Base-by-base conservation (phyloP, 805 yeast species). In the Brettanomyces anomalus region DNA sequence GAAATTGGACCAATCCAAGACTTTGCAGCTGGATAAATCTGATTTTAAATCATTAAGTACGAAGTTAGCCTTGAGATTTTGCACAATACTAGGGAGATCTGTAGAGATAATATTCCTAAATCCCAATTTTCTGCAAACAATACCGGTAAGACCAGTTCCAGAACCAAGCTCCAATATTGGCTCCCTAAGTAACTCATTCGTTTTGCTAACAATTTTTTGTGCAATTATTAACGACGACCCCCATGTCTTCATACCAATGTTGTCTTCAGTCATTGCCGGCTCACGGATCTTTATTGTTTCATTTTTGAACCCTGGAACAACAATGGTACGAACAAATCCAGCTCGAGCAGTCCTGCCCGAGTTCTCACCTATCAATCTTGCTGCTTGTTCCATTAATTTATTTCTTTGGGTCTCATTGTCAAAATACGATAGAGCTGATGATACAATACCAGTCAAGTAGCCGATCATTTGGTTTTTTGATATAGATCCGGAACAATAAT, bases 231-330 rank as follows among this genome's bases (percentile, higher is more conserved):
- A 63, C 0, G 97, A 78, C 0, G 97, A 84, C 0, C 97, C 98
- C 98, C 98, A 90, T 0, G 98, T 90, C 48, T 90, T 87, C 58
- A 87, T 69, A 0, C 98, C 98, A 18, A 93, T 64, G 47, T 82
- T 84, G 60, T 93, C 98, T 33, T 78, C 75, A 0, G 96, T 85
- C 46, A 90, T 65, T 0, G 95, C 78, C 0, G 97, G 97, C 55
- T 90, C 98, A 45, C 71, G 70, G 24, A 90, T 60, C 19, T 48
- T 47, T 3, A 74, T 62, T 6, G 10, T 6, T 3, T 62, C 58
- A 0, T 50, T 51, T 0, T 51, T 47, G 19, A 72, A 54, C 4
- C 62, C 61, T 0, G 66, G 64, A 2, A 85, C 58, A 8, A 64
- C 60, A 28, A 90, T 77, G 36, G 67, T 70, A 38, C 97, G 66